These are phyloP conservation scores for Debaryomyces sp. DNA, from an alignment of 1,139 yeast species.

Conservation along the genomic window DNA sequence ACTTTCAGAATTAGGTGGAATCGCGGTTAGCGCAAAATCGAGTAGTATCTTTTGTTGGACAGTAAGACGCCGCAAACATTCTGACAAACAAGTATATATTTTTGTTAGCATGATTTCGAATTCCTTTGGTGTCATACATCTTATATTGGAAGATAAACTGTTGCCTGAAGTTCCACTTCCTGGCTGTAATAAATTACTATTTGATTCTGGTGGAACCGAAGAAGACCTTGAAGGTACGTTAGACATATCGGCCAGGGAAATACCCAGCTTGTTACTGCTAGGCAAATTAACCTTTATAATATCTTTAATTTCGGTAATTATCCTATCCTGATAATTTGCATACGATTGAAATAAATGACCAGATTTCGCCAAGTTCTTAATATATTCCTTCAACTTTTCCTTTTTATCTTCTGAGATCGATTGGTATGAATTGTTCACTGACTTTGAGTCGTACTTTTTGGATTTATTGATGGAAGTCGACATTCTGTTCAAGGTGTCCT, in stretches of 20 bases:
- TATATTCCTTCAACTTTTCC: slow-evolving; percentile 41
- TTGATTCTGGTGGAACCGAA: slow-evolving; percentile 29
- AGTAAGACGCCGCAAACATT: slow-evolving; percentile 71
- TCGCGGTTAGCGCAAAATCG: slow-evolving; percentile 66
- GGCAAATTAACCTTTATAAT: slow-evolving; percentile 73
- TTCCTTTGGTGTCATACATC: slow-evolving; percentile 68
- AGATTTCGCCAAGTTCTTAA: slow-evolving; percentile 62
- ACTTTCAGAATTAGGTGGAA: slow-evolving; percentile 35
- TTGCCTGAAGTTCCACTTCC: slow-evolving; percentile 10
- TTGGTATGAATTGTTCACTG: slow-evolving; percentile 33
- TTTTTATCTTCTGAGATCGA: slow-evolving; percentile 39
- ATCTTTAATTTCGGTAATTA: slow-evolving; percentile 69
- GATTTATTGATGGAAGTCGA: slow-evolving; percentile 30
- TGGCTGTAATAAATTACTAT: slow-evolving; percentile 7
- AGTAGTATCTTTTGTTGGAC: slow-evolving; percentile 78
- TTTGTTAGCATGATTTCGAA: slow-evolving; percentile 70
- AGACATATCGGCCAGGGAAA: slow-evolving; percentile 19
- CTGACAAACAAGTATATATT: slow-evolving; percentile 67
- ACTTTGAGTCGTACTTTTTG: slow-evolving; percentile 20
- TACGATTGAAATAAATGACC: slow-evolving; percentile 69
- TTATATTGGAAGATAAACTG: slow-evolving; percentile 52
- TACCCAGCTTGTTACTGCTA: slow-evolving; percentile 14
- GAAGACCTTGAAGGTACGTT: slow-evolving; percentile 35
- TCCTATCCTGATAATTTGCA: slow-evolving; percentile 64
- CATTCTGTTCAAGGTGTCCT: slow-evolving; percentile 58